Evolutionary conservation across 495 filamentous ascomycete species (phyloP).

Genomic region (Pseudomonodictys pantanalensis): DNA sequence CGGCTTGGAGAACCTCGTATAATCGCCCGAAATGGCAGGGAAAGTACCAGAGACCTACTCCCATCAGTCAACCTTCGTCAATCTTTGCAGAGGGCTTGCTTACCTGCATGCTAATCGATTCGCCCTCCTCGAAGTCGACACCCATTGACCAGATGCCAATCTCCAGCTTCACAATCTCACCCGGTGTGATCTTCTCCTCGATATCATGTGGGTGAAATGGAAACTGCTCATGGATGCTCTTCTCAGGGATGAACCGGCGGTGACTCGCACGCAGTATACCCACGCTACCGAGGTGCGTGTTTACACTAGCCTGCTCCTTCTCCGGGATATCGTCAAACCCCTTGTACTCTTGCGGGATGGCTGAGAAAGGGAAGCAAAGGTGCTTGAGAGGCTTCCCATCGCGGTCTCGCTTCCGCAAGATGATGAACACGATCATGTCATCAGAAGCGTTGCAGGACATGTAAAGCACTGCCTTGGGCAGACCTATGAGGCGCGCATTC

Average conservation of each 20-base stretch:
- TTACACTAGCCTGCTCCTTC: slow-evolving; percentile 19
- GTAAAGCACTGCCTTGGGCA: slow-evolving; percentile 43
- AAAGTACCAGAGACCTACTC: slow-evolving; percentile 41
- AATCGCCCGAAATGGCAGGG: slow-evolving; percentile 42
- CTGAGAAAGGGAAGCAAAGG: slow-evolving; percentile 40
- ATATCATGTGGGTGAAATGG: slow-evolving; percentile 42
- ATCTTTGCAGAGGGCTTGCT: background rate
- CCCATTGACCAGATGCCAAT: slow-evolving; percentile 12
- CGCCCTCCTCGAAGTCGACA: slow-evolving; percentile 3
- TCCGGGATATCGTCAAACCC: slow-evolving; percentile 41
- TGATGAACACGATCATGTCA: slow-evolving; percentile 45
- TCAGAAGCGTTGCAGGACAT: slow-evolving; percentile 44
- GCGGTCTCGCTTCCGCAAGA: slow-evolving; percentile 43
- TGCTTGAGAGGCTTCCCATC: slow-evolving; percentile 40
- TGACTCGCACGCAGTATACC: slow-evolving; percentile 44
- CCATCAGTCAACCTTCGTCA: background rate
- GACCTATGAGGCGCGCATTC: slow-evolving; percentile 37
- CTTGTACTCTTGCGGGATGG: slow-evolving; percentile 33
- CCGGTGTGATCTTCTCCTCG: slow-evolving; percentile 41
- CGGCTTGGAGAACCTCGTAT: slow-evolving; percentile 37
- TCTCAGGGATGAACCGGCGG: slow-evolving; percentile 33
- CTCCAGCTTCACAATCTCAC: slow-evolving; percentile 29
- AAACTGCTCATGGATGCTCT: slow-evolving; percentile 37
- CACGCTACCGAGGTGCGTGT: slow-evolving; percentile 36
- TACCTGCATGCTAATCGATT: slow-evolving; percentile 9